A percentile compares a stretch with the other conserved stretches of the same genome.
phyloP scores from a whole-genome alignment of 306 rosid species.

The Quercus agrifolia region DNA sequence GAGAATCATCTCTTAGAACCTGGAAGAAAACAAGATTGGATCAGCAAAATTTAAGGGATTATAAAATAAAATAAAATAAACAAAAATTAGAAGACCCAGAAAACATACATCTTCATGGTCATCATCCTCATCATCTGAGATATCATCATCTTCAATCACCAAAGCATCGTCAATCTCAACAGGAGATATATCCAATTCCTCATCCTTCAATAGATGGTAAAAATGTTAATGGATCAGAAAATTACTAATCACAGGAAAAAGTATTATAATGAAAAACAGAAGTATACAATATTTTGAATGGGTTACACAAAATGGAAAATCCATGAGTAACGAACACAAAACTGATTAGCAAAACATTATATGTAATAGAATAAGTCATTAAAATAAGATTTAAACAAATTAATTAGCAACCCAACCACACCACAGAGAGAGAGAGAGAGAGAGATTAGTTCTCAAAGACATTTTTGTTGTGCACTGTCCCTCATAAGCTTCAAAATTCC shows the following conservation, averaged over 20 bases:
- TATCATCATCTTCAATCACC: constrained; percentile 96
- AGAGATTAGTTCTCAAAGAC: background rate
- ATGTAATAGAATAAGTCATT: background rate
- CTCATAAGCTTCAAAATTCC: background rate
- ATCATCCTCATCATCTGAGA: constrained; percentile 95
- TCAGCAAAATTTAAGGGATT: background rate
- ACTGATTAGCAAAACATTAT: background rate
- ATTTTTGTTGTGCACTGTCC: background rate
- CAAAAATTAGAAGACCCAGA: background rate
- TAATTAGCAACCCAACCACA: background rate
- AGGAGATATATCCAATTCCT: constrained; percentile 83
- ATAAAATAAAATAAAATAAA: background rate
- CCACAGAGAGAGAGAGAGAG: background rate
- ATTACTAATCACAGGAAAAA: background rate
- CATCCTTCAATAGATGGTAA: constrained; percentile 55
- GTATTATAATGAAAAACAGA: background rate
- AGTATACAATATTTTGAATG: background rate
- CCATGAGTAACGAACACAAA: background rate
- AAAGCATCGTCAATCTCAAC: constrained; percentile 91
- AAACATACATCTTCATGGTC: constrained; percentile 89
- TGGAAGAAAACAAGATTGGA: constrained; percentile 25
- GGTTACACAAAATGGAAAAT: background rate
- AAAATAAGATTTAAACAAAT: background rate
- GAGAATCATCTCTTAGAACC: constrained; percentile 91
- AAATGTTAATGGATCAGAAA: background rate